Conservation (phyloP, 768 basidiomycete species). For the Tricholoma furcatifolium region DNA sequence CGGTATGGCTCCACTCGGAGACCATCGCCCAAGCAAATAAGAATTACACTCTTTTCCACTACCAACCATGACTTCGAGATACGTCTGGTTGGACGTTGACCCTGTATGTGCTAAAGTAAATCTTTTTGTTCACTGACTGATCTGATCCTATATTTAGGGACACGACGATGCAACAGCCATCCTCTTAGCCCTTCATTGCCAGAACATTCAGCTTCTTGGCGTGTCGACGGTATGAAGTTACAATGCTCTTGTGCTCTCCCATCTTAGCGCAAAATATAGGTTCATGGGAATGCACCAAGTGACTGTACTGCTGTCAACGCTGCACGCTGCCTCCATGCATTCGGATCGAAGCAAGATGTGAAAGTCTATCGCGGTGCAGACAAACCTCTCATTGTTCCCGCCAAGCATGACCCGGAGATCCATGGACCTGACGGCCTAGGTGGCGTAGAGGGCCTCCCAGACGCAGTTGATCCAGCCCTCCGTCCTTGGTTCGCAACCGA, state of each 20-base stretch:
- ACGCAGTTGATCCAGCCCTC: slow-evolving; percentile 46
- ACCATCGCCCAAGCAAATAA: neutral
- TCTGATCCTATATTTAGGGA: slow-evolving; percentile 44
- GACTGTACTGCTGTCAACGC: slow-evolving; percentile 70
- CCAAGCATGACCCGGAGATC: slow-evolving; percentile 70
- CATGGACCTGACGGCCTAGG: slow-evolving; percentile 83
- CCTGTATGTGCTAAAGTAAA: slow-evolving; percentile 42
- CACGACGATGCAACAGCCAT: slow-evolving; percentile 91
- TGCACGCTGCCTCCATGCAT: slow-evolving; percentile 73
- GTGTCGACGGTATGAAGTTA: slow-evolving; percentile 67
- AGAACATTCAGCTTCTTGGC: slow-evolving; percentile 69
- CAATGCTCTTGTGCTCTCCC: neutral
- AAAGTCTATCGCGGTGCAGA: slow-evolving; percentile 69
- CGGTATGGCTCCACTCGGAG: neutral
- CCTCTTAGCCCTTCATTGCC: slow-evolving; percentile 67
- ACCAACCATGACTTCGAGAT: slow-evolving; percentile 22
- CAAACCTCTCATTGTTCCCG: slow-evolving; percentile 63
- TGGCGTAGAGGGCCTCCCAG: slow-evolving; percentile 77
- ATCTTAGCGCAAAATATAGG: slow-evolving; percentile 37
- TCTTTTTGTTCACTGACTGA: neutral
- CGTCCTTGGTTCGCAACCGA: slow-evolving; percentile 45
- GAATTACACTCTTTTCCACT: neutral
- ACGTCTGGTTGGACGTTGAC: slow-evolving; percentile 66
- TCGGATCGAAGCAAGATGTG: slow-evolving; percentile 57
- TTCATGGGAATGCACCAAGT: slow-evolving; percentile 75